Evolutionary conservation across 495 filamentous ascomycete genomes (phyloP), one percentile per base, ranked within the genome.

Genomic region (Tuber microsphaerosporum): DNA sequence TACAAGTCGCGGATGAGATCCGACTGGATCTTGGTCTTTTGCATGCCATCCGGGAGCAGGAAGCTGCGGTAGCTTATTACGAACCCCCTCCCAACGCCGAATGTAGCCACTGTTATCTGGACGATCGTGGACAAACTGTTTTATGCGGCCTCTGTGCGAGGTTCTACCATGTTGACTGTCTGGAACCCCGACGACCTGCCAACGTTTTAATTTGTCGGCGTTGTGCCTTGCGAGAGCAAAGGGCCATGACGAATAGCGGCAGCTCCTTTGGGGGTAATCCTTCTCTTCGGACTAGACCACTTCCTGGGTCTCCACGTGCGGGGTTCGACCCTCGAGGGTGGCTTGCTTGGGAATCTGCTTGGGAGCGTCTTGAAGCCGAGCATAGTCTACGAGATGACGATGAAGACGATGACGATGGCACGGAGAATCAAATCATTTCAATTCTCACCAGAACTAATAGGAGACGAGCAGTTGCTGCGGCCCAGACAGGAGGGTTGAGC

Each of bases 1-100:
- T 92, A 76, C 95, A 99, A 84, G 90, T 93, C 34, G 90, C 91
- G 71, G 94, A 97, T 22, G 51, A 61, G 10, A 61, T 61, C 51
- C 51, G n/a, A 61, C 51, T n/a, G 2, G 51, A 12, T 61, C 51
- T n/a, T 61, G 51, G 2, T 26, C n/a, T 26, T 10, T 10, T 14
- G 9, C n/a, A 12, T n/a, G 51, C n/a, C n/a, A 0, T 10, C n/a
- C n/a, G 10, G 3, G 51, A 26, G n/a, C 51, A 26, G 1, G 51
- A n/a, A 26, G 51, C 51, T 61, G 51, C 14, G 14, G 56, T 12
- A 34, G 56, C 10, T 10, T 12, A 65, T 34, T 6, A 14, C 56
- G 56, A 65, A 8, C 16, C 26, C n/a, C 31, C 31, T 34, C 56
- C 34, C 34, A 37, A 65, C 26, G 56, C 56, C 31, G 26, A 65